These are phyloP conservation scores for Xenoacremonium recifei DNA, from an alignment of 2,329 filamentous ascomycete species.

Conservation along the genomic window DNA sequence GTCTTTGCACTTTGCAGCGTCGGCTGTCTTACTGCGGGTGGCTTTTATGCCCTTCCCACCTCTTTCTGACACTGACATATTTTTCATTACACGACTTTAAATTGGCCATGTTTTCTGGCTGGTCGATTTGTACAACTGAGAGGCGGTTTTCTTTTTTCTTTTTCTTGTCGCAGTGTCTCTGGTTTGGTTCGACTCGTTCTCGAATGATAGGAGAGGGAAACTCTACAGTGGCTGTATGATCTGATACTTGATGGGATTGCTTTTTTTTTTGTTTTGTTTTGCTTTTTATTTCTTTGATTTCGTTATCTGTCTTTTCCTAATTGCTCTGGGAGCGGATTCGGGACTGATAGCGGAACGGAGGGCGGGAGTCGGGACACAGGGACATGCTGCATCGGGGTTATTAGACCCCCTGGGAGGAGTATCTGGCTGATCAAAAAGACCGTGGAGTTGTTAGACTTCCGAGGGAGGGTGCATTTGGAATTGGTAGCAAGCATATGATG, in stretches of 20 bases:
- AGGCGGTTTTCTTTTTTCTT: constrained; percentile 4
- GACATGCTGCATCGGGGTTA: constrained; percentile 18
- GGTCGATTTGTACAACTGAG: too few relatives aligned
- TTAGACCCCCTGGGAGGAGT: constrained; percentile 19
- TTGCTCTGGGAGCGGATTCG: background rate
- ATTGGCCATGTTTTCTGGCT: too few relatives aligned
- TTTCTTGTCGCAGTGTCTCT: constrained; percentile 5
- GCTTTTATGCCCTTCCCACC: too few relatives aligned
- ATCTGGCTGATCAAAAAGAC: constrained; percentile 9
- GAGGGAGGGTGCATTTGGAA: constrained; percentile 13
- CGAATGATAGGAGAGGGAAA: background rate
- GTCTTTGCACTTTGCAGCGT: too few relatives aligned
- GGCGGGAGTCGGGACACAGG: constrained; percentile 4
- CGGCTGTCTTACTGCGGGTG: too few relatives aligned
- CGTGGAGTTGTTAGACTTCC: constrained; percentile 20
- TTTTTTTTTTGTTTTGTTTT: constrained; percentile 13
- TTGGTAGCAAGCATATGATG: constrained; percentile 1
- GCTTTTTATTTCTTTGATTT: constrained; percentile 9
- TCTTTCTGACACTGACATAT: too few relatives aligned
- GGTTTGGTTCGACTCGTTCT: background rate
- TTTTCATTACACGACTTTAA: too few relatives aligned
- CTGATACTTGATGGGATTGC: constrained; percentile 9
- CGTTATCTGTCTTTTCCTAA: background rate
- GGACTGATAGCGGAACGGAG: background rate
- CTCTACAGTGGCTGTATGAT: constrained; percentile 14